These are phyloP conservation scores for Penicillium atrosanguineum DNA, from an alignment of 495 filamentous ascomycete species.

Conservation along the genomic window DNA sequence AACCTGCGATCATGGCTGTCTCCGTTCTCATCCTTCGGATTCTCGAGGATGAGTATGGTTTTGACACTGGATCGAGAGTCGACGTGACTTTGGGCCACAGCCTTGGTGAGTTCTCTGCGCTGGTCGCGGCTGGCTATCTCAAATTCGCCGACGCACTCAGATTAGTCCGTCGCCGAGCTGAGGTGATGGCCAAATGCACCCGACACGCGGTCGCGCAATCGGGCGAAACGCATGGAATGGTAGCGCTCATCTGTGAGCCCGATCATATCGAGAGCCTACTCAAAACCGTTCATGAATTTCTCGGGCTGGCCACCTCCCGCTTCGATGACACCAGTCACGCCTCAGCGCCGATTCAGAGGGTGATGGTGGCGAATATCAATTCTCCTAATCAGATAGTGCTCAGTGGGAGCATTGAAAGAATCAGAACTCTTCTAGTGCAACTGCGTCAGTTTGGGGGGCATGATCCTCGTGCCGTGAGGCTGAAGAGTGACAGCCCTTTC, in stretches of 20 bases:
- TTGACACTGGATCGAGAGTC: conserved; percentile 62
- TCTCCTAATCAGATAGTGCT: conserved; percentile 94
- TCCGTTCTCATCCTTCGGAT: conserved; percentile 88
- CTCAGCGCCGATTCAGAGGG: conserved; percentile 73
- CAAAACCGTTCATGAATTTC: conserved; percentile 73
- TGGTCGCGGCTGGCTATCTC: conserved; percentile 80
- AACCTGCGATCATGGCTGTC: conserved; percentile 94
- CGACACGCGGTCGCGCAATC: conserved; percentile 56
- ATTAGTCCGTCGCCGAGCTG: conserved; percentile 75
- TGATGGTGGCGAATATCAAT: conserved; percentile 93
- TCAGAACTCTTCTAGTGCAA: conserved; percentile 82
- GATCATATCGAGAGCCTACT: conserved; percentile 67
- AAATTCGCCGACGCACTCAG: conserved; percentile 71
- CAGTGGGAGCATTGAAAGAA: conserved; percentile 80
- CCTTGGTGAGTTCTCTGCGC: conserved; percentile 89
- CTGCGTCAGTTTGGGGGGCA: conserved; percentile 90
- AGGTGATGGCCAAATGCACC: conserved; percentile 80
- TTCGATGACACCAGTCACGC: conserved; percentile 62
- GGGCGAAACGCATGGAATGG: conserved; percentile 83
- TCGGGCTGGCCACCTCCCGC: conserved; percentile 60
- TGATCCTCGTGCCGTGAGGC: conserved; percentile 80
- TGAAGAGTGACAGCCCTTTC: conserved; percentile 90
- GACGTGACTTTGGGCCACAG: conserved; percentile 90
- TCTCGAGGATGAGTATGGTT: conserved; percentile 80
- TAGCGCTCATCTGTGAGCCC: conserved; percentile 84